Conservation (phyloP, 2,329 filamentous ascomycete species). For the Fusarium tjaetaba region DNA sequence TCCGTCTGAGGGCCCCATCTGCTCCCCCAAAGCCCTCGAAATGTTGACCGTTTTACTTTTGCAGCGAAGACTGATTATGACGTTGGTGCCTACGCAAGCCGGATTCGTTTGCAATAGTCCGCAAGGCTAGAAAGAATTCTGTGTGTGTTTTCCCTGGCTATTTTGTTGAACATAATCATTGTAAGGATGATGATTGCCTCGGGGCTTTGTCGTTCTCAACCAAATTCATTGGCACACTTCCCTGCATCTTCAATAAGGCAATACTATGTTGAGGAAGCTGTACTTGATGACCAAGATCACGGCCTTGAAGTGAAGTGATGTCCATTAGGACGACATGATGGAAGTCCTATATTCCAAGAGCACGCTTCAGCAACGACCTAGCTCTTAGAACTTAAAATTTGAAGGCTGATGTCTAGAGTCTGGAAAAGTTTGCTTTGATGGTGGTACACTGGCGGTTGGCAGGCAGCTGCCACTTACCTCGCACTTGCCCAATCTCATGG, state of each 20-base stretch:
- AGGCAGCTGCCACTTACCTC: constrained; percentile 30
- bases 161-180: neutral
- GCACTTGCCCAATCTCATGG: constrained; percentile 34
- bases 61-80: neutral
- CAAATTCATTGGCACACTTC: too few relatives aligned
- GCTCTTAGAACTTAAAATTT: too few relatives aligned
- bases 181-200: neutral
- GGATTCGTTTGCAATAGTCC: too few relatives aligned
- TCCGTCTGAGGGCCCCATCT: constrained; percentile 23
- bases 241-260: neutral
- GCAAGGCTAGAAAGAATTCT: neutral
- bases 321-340: neutral
- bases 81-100: neutral
- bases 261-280: neutral
- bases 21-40: neutral
- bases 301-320: neutral
- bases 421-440: neutral
- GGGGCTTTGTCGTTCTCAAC: neutral
- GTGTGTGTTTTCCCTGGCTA: too few relatives aligned
- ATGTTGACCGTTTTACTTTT: neutral
- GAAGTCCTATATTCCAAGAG: neutral
- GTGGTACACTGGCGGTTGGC: neutral
- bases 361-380: neutral
- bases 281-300: neutral
- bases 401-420: neutral